Percentiles rank a stretch among this genome's conserved stretches.
Conservation (phyloP, 2,329 filamentous ascomycete species). For the Polytolypa hystricis region DNA sequence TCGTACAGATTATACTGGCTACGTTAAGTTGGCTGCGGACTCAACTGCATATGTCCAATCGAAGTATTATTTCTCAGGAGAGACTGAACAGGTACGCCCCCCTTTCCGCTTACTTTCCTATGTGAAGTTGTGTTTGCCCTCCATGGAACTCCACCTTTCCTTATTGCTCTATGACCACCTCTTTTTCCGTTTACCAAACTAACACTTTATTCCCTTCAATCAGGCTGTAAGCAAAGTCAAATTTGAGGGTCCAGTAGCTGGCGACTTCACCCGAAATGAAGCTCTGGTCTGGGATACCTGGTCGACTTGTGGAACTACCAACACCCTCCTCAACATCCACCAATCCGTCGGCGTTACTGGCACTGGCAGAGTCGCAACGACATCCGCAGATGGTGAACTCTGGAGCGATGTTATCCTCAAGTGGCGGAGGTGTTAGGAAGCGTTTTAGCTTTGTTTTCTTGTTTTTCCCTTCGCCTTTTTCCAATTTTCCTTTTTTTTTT, state of each 20-base stretch:
- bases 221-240: conserved; percentile 1
- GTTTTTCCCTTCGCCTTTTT: too few relatives aligned
- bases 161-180: background rate
- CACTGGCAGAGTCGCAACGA: conserved; percentile 2
- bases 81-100: conserved; percentile 9
- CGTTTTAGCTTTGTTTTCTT: too few relatives aligned
- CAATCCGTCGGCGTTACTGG: conserved; percentile 1
- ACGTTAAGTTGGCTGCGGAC: conserved; percentile 5
- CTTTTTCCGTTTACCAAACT: background rate
- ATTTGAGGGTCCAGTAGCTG: conserved; percentile 1
- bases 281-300: conserved; percentile 3
- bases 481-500: too few relatives aligned
- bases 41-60: conserved; percentile 5
- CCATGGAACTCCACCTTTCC: background rate
- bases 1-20: conserved; percentile 8
- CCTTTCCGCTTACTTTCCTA: too few relatives aligned
- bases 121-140: background rate
- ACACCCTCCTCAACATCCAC: conserved; percentile 3
- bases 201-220: background rate
- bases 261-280: background rate
- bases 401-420: conserved; percentile 2
- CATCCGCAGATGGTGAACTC: conserved; percentile 2
- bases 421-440: conserved; percentile 1
- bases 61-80: conserved; percentile 11
- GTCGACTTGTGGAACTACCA: conserved; percentile 4